These are phyloP conservation scores for Cyclotella baltica DNA, from an alignment of 108 stramenopile genomes.

Conservation along the genomic window DNA sequence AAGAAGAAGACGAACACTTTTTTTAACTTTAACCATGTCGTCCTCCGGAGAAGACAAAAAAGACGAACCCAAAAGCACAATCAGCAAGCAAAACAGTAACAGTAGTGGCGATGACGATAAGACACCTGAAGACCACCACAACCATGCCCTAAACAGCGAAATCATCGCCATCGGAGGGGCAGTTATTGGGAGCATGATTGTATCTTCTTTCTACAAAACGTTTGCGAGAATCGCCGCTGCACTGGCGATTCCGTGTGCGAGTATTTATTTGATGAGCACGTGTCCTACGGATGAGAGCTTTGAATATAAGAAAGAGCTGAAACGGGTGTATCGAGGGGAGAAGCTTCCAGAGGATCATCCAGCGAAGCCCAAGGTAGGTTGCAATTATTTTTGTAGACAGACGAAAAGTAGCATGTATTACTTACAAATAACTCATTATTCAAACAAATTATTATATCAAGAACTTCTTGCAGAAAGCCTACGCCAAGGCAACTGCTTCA, in stretches of 20 bases:
- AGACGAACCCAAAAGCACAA: too few species aligned
- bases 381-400: background rate
- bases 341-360: conserved; percentile 38
- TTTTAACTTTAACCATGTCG: conserved; percentile 5
- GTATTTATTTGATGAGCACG: conserved; percentile 45
- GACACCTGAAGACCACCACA: background rate
- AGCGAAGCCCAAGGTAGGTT: conserved; percentile 36
- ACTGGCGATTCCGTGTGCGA: conserved; percentile 31
- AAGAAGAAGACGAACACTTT: background rate
- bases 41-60: conserved; percentile 1
- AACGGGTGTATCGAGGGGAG: conserved; percentile 41
- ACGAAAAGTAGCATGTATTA: background rate
- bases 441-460: background rate
- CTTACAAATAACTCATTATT: background rate
- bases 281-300: conserved; percentile 41
- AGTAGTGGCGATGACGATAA: background rate
- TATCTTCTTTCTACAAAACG: conserved; percentile 15
- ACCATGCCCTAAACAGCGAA: conserved; percentile 17
- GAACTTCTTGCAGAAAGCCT: conserved; percentile 34
- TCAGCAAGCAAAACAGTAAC: too few species aligned
- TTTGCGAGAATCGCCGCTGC: conserved; percentile 38
- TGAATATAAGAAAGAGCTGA: conserved; percentile 46
- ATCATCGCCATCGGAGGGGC: conserved; percentile 29
- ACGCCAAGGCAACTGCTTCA: conserved; percentile 37
- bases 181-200: conserved; percentile 27